Base-by-base conservation (phyloP, 225 moss, liverwort and hornwort genomes). In the Sphagnum contortum region DNA sequence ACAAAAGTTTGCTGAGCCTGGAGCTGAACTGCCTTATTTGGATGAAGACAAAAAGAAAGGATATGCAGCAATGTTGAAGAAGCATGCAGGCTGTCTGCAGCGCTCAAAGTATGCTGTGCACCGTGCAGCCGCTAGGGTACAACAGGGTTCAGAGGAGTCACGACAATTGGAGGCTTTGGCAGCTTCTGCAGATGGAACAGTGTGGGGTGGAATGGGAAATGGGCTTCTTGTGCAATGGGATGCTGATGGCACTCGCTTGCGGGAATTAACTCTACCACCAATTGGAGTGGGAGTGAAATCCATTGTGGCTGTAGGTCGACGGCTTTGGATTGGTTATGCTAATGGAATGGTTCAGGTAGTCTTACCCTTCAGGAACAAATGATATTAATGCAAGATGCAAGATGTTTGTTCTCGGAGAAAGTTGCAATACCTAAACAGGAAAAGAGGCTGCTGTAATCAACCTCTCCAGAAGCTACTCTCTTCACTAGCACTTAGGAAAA, bases 31-130 rank as follows among this genome's bases (percentile, higher is more conserved):
- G 48, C 57, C 64, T 29, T 64, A 68, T 63, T 90, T 93, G 64
- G 93, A 98, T 68, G 91, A 79, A 68, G 55, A 75, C 1, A 52
- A 69, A 50, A 86, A 82, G 71, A 98, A 91, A 77, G 96, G 93
- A 83, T 76, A 69, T 79, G 79, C 29, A 29, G 29, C 29, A 29
- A 29, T 29, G 29, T 29, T 29, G 29, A 29, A 29, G 29, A 29
- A 29, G 63, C 79, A 79, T 70, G 79, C 76, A 45, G 83, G 83
- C 50, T 83, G 83, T 79, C 59, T 83, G 63, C 83, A 83, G 71
- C 79, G 83, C 9, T 80, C 75, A 9, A 72, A 80, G 59, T 80
- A 78, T 69, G 69, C 77, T 66, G 64, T 80, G 13, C 74, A 77
- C 66, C 63, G 77, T 67, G 84, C 63, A 4, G 84, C 84, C 29